These are phyloP conservation scores for Tricholoma furcatifolium DNA, from an alignment of 768 basidiomycete genomes.

Conservation along the genomic window DNA sequence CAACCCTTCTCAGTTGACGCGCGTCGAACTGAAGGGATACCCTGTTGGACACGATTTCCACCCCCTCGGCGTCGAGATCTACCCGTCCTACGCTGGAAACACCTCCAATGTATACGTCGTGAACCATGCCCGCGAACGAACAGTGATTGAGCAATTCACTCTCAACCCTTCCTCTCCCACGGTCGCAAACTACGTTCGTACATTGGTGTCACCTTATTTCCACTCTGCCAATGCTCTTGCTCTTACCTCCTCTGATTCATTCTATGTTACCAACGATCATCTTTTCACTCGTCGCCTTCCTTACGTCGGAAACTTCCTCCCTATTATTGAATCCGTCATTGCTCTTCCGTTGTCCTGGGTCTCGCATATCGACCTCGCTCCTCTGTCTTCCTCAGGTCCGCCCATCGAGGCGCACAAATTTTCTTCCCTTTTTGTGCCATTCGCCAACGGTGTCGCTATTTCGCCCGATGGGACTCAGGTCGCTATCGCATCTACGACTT, in stretches of 20 bases:
- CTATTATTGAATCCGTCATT: conserved; percentile 54
- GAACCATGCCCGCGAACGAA: conserved; percentile 63
- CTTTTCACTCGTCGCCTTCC: conserved; percentile 62
- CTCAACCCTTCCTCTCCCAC: conserved; percentile 44
- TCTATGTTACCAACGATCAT: conserved; percentile 77
- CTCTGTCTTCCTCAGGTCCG: conserved; percentile 16
- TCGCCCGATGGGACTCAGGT: conserved; percentile 48
- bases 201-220: conserved; percentile 57
- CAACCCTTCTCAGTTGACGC: conserved; percentile 28
- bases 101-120: conserved; percentile 60
- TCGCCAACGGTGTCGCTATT: conserved; percentile 69
- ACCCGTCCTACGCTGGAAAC: conserved; percentile 47
- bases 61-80: conserved; percentile 64
- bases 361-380: conserved; percentile 48
- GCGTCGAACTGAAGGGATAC: conserved; percentile 47
- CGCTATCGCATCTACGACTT: conserved; percentile 57
- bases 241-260: conserved; percentile 61
- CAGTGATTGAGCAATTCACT: conserved; percentile 68
- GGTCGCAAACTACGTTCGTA: conserved; percentile 55
- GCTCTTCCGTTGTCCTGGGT: conserved; percentile 61
- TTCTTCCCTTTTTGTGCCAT: conserved; percentile 50
- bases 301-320: conserved; percentile 46
- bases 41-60: conserved; percentile 65
- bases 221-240: conserved; percentile 68
- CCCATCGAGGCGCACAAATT: conserved; percentile 36